Percentiles rank a stretch among this genome's conserved stretches.
phyloP scores from a whole-genome alignment of 2,329 filamentous ascomycete species.

The Rhynchosporium secalis region DNA sequence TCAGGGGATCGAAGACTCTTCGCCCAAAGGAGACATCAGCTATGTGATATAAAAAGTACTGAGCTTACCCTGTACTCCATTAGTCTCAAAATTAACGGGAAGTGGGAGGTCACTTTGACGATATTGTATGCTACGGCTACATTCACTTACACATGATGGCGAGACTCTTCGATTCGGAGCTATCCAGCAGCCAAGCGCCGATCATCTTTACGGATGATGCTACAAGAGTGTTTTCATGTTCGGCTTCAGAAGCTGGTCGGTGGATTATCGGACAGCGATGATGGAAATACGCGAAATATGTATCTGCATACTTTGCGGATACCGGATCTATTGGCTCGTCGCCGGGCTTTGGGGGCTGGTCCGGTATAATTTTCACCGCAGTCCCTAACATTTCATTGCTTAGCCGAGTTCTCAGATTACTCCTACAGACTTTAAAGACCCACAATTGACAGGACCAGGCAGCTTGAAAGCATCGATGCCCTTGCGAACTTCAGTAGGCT shows the following conservation, averaged over 20 bases:
- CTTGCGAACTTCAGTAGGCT: neutral
- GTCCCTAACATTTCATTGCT: neutral
- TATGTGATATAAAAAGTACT: too few relatives aligned
- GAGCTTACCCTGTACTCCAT: neutral
- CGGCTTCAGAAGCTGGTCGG: conserved; percentile 40
- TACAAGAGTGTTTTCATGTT: conserved; percentile 36
- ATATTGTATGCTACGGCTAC: neutral
- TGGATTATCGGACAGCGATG: conserved; percentile 46
- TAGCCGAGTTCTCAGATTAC: neutral
- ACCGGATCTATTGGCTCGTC: conserved; percentile 14
- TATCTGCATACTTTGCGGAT: conserved; percentile 31
- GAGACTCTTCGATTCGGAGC: conserved; percentile 33
- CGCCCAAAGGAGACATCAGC: too few relatives aligned
- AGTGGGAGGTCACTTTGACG: neutral
- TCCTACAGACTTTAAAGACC: neutral
- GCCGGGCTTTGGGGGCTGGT: neutral
- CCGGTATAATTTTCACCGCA: neutral
- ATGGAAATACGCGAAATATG: conserved; percentile 46
- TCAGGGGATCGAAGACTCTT: too few relatives aligned
- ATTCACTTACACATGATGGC: conserved; percentile 33
- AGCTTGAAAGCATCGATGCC: neutral
- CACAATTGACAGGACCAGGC: conserved; percentile 7
- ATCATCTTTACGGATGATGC: conserved; percentile 43
- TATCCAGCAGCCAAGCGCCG: conserved; percentile 43
- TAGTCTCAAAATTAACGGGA: neutral